Base-by-base conservation (phyloP, 2,329 filamentous ascomycete genomes). In the Pestalotiopsis sp. region DNA sequence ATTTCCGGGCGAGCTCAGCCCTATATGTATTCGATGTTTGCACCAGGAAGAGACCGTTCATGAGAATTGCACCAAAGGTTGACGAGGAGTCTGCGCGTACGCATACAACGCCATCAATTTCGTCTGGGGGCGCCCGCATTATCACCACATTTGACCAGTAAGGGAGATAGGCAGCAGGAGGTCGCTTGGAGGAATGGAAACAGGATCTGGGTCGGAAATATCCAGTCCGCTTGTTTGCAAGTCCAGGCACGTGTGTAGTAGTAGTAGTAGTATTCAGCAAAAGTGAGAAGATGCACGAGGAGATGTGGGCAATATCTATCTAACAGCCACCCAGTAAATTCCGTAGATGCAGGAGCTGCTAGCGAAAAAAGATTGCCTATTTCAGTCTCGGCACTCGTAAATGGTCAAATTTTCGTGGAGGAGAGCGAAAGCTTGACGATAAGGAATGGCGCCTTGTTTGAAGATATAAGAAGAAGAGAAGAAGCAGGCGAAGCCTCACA, bases 261-360 rank as follows among this genome's bases (percentile, higher is more conserved):
- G n/a, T 49, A 17, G 17, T 6, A 52, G 17, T n/a, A 17, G 45
- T 52, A 52, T 52, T 52, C 20, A 41, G 27, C 4, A 27, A 20
- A 60, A 20, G n/a, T 36, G 39, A 17, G 20, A 38, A 38, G 61
- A 23, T 52, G 45, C 45, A 64, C 71, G 74, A 66, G 75, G 66
- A 72, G 78, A 87, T 97, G 93, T 97, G 81, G 87, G 92, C 93
- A 94, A 90, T 90, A 89, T 89, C 94, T 97, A 97, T 97, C 94
- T 97, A 97, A 95, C 94, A 87, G 92, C 90, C 91, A 89, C 87
- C 92, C 91, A 93, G 93, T 89, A 81, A 82, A 78, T 80, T 80
- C 79, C 67, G 74, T 73, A 83, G 83, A 75, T 78, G 89, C 93
- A 94, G 93, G 93, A 91, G 91, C 93, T 90, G 94, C 93, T 98